Evolutionary conservation across 306 rosid genomes (phyloP).

Genomic region (Luffa aegyptiaca): DNA sequence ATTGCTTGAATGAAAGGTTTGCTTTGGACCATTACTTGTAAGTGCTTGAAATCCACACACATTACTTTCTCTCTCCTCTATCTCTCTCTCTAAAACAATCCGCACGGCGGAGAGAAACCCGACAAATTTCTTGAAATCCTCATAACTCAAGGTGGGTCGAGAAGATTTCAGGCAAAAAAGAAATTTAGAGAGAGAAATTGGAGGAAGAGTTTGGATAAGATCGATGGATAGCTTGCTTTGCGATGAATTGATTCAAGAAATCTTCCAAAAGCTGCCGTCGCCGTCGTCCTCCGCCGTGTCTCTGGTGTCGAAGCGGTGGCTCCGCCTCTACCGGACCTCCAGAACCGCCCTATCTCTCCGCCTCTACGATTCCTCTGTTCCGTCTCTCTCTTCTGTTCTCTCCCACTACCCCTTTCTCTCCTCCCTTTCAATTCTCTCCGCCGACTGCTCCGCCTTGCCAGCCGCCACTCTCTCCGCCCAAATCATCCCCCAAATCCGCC

Average conservation of each 20-base stretch:
- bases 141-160: neutral
- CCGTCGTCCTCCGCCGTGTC: constrained; percentile 40
- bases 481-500: constrained; percentile 29
- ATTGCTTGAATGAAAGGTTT: neutral
- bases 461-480: constrained; percentile 14
- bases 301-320: constrained; percentile 86
- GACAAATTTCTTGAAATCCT: neutral
- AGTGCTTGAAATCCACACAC: neutral
- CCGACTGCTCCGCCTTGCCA: constrained; percentile 15
- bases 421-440: constrained; percentile 39
- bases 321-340: constrained; percentile 56
- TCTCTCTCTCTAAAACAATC: neutral
- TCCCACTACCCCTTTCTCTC: constrained; percentile 50
- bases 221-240: constrained; percentile 46
- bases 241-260: constrained; percentile 73
- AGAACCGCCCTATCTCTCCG: constrained; percentile 57
- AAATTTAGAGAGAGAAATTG: neutral
- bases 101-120: neutral
- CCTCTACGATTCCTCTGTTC: constrained; percentile 15
- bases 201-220: neutral
- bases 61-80: neutral
- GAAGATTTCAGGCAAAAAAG: neutral
- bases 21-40: neutral
- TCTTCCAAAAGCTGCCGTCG: constrained; percentile 51
- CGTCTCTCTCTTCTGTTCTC: constrained; percentile 42